Evolutionary conservation across 768 basidiomycete genomes (phyloP).

Genomic region (Suillus alpinus): DNA sequence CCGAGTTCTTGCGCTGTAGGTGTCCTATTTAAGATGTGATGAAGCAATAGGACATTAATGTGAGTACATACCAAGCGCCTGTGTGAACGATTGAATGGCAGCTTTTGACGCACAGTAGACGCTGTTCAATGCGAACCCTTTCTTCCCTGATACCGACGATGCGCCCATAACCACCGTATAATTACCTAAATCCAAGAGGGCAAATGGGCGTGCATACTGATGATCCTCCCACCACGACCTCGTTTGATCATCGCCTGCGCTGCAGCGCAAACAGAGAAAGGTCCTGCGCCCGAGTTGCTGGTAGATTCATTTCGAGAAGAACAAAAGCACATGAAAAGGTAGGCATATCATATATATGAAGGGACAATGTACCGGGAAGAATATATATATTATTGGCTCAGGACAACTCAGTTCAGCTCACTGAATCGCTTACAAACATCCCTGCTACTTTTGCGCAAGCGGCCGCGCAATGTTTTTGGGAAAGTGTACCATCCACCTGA

Average conservation of each 20-base stretch:
- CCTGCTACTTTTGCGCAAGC: no score
- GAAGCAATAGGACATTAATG: not conserved
- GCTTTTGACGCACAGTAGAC: not conserved
- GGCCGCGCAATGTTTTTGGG: no score
- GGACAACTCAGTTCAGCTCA: no score
- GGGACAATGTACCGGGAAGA: no score
- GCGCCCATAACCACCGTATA: conserved; percentile 16
- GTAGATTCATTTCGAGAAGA: no score
- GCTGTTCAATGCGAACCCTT: conserved; percentile 18
- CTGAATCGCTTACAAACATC: no score
- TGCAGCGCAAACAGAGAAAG: conserved; percentile 40
- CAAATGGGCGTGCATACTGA: conserved; percentile 22
- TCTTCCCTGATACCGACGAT: conserved; percentile 33
- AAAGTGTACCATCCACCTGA: no score
- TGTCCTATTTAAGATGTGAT: not conserved
- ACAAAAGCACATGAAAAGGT: no score
- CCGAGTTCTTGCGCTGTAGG: conserved; percentile 19
- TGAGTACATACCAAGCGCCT: not conserved
- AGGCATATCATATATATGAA: no score
- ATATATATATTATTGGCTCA: no score
- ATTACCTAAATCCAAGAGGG: not conserved
- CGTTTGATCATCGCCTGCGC: conserved; percentile 42
- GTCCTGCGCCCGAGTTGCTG: conserved; percentile 20
- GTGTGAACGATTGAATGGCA: not conserved
- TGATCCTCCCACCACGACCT: conserved; percentile 39